Conservation (phyloP, 2,329 filamentous ascomycete species). For the Penicillium sp. region DNA sequence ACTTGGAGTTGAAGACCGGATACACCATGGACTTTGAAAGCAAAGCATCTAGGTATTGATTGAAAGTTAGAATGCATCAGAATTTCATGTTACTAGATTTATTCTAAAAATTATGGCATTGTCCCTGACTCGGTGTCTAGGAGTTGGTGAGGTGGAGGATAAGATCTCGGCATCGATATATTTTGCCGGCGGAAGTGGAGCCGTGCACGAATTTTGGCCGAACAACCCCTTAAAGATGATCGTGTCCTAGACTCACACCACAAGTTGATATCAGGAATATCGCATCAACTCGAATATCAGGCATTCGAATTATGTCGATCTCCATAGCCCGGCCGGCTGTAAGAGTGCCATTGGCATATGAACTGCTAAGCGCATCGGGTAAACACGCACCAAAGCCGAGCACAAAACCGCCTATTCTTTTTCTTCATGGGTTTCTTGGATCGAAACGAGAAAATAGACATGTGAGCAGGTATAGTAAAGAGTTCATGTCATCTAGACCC, state of each 20-base stretch:
- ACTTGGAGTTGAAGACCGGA: no score
- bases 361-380: conserved; percentile 2
- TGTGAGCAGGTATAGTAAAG: conserved; percentile 74
- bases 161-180: neutral
- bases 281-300: neutral
- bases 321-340: neutral
- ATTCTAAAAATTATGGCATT: no score
- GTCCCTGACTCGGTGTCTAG: no score
- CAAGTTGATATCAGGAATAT: neutral
- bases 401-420: conserved; percentile 62
- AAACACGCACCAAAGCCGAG: neutral
- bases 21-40: no score
- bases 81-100: no score
- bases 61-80: no score
- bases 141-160: no score
- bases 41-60: no score
- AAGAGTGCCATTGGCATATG: conserved; percentile 8
- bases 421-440: conserved; percentile 88
- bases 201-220: neutral
- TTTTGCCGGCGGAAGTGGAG: neutral
- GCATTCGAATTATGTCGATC: neutral
- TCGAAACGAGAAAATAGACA: conserved; percentile 86
- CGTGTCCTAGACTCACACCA: neutral
- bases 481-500: neutral
- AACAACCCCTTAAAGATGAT: neutral